phyloP scores from a whole-genome alignment of 73 alveolate species.

The Paramecium biaurelia region DNA sequence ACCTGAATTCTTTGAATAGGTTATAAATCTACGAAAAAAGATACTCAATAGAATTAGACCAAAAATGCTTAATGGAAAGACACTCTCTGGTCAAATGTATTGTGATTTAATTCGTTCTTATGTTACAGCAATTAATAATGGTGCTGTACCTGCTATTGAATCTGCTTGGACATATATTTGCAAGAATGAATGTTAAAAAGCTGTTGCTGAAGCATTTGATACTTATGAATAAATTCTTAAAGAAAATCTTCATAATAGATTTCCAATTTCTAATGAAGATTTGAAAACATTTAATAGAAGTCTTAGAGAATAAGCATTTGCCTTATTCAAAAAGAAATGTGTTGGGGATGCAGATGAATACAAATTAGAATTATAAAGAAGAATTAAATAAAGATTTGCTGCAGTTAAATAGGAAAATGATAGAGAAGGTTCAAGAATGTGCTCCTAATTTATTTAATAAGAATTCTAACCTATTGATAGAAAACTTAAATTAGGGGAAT shows the following conservation, averaged over 20 bases:
- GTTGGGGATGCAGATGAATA: constrained; percentile 74
- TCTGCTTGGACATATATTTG: constrained; percentile 82
- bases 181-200: constrained; percentile 75
- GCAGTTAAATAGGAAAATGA: constrained; percentile 77
- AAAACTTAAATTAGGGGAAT: constrained; percentile 79
- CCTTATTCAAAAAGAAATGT: constrained; percentile 71
- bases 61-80: constrained; percentile 85
- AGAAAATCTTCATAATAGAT: constrained; percentile 53
- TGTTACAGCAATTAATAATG: constrained; percentile 82
- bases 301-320: constrained; percentile 74
- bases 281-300: constrained; percentile 73
- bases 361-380: constrained; percentile 66
- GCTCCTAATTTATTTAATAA: constrained; percentile 69
- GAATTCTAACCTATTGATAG: constrained; percentile 76
- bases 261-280: constrained; percentile 68
- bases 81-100: constrained; percentile 86
- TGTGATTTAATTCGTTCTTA: constrained; percentile 72
- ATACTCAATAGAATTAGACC: constrained; percentile 87
- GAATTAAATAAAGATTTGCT: constrained; percentile 70
- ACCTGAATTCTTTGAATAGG: constrained; percentile 94
- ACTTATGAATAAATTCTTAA: constrained; percentile 62
- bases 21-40: constrained; percentile 81
- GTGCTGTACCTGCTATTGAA: constrained; percentile 85
- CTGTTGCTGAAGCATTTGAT: constrained; percentile 68
- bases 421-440: constrained; percentile 69